These are phyloP conservation scores for Pseudogymnoascus sp. DNA, from an alignment of 2,329 filamentous ascomycete genomes.

Conservation along the genomic window DNA sequence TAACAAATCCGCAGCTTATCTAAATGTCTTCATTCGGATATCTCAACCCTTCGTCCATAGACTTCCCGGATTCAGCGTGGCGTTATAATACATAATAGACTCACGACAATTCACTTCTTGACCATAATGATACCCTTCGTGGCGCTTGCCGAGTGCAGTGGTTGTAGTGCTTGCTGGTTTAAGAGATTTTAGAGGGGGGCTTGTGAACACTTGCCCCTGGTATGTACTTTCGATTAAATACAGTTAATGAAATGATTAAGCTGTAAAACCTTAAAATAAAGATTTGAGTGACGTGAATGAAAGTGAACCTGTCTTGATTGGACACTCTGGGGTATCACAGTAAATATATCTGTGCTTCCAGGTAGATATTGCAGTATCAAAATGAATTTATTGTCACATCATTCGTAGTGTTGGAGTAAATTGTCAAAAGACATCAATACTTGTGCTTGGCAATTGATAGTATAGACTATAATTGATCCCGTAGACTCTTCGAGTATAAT, in stretches of 20 bases:
- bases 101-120: slow-evolving; percentile 10
- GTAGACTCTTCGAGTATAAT: background rate
- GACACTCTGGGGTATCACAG: background rate
- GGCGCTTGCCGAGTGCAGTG: slow-evolving; percentile 8
- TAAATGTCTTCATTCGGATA: slow-evolving; percentile 10
- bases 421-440: background rate
- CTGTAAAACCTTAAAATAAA: background rate
- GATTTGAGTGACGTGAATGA: slow-evolving; percentile 3
- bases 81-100: slow-evolving; percentile 10
- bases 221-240: slow-evolving; percentile 5
- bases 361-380: background rate
- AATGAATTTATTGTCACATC: background rate
- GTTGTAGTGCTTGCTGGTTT: slow-evolving; percentile 6
- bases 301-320: background rate
- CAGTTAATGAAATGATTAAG: slow-evolving; percentile 1
- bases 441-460: background rate
- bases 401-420: background rate
- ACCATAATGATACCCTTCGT: slow-evolving; percentile 9
- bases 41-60: slow-evolving; percentile 2
- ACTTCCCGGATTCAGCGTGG: slow-evolving; percentile 9
- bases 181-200: background rate
- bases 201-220: background rate
- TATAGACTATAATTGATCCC: background rate
- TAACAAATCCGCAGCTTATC: background rate
- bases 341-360: background rate